These are phyloP conservation scores for Pterothamnion heteromorphum DNA, from an alignment of 31 red algal genomes.

Conservation along the genomic window DNA sequence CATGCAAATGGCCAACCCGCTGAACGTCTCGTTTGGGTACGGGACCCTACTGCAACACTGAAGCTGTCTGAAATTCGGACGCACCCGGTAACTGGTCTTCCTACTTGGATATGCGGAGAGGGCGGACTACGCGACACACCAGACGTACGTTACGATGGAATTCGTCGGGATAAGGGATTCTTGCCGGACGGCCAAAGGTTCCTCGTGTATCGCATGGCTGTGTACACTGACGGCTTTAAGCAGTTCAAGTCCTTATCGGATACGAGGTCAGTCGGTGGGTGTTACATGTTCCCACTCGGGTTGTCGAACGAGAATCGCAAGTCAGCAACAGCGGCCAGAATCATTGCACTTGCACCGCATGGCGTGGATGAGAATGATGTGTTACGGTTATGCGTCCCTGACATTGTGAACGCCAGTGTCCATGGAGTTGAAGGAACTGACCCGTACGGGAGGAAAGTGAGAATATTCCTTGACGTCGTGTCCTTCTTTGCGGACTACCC, in stretches of 20 bases:
- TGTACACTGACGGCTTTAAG: background rate
- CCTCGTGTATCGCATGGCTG: background rate
- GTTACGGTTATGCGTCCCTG: background rate
- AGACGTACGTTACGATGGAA: background rate
- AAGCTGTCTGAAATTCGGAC: background rate
- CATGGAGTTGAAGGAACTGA: background rate
- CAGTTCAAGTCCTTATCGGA: background rate
- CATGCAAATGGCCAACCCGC: background rate
- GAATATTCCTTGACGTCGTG: constrained; percentile 9
- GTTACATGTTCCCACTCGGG: background rate
- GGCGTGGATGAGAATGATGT: background rate
- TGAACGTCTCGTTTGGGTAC: background rate
- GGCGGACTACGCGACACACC: background rate
- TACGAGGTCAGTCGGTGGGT: background rate
- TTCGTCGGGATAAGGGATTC: background rate
- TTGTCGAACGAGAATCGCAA: background rate
- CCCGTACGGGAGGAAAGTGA: background rate
- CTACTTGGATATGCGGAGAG: background rate
- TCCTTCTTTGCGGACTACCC: background rate
- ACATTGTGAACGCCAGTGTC: background rate
- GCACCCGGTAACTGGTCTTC: background rate
- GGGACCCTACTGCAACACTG: background rate
- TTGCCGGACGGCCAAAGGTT: background rate
- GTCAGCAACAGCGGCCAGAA: background rate
- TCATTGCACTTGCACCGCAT: background rate